Evolutionary conservation across 225 moss, liverwort and hornwort genomes (phyloP).

Genomic region (Marchantia paleacea): DNA sequence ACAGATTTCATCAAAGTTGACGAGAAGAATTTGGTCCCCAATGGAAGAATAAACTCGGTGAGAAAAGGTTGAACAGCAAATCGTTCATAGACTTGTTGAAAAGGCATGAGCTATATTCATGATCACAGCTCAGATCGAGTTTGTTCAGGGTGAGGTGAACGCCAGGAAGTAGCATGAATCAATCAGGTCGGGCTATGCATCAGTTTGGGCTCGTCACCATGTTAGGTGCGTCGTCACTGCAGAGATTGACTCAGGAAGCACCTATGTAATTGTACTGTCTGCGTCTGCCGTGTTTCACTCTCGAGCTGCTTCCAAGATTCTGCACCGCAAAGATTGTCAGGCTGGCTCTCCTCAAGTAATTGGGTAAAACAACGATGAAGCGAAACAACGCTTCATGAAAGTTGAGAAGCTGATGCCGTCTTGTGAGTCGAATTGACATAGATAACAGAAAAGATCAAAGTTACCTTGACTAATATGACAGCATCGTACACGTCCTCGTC

Average conservation of each 20-base stretch:
- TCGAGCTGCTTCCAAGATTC: slow-evolving; percentile 60
- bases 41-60: neutral
- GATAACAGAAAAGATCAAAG: neutral
- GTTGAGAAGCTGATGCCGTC: neutral
- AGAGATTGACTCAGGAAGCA: slow-evolving; percentile 30
- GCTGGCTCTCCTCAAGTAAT: neutral
- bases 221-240: slow-evolving; percentile 16
- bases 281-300: slow-evolving; percentile 83
- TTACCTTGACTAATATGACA: slow-evolving; percentile 87
- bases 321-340: slow-evolving; percentile 35
- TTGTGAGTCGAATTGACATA: neutral
- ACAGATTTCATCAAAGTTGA: no score
- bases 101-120: neutral
- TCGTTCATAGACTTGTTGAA: neutral
- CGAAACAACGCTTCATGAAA: neutral
- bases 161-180: neutral
- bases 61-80: neutral
- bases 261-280: slow-evolving; percentile 85
- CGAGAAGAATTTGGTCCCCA: neutral
- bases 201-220: slow-evolving; percentile 23
- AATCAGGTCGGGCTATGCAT: neutral
- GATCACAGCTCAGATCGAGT: neutral
- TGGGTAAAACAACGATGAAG: neutral
- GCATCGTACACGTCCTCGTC: slow-evolving; percentile 78
- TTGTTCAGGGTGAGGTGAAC: neutral